Evolutionary conservation across 495 filamentous ascomycete species (phyloP).

Genomic region (Delitschia confertaspora): DNA sequence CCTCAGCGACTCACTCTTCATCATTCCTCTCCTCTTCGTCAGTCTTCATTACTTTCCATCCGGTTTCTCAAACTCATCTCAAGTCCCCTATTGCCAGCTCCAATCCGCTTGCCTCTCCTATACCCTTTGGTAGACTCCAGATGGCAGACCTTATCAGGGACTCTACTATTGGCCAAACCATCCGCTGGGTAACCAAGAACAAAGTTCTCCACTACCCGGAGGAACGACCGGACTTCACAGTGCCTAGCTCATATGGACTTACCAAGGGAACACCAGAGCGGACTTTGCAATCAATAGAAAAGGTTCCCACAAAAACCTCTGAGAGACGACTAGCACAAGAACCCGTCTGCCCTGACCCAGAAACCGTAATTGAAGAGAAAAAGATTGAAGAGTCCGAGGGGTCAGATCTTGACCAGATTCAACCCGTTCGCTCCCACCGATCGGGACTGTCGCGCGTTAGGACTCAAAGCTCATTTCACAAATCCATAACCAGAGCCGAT

Average conservation of each 20-base stretch:
- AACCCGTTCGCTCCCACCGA: conserved; percentile 16
- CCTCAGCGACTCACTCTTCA: not conserved
- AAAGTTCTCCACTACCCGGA: conserved; percentile 27
- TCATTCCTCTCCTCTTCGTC: not conserved
- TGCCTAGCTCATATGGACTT: conserved; percentile 3
- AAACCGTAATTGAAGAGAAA: conserved; percentile 9
- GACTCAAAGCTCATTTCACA: conserved; percentile 17
- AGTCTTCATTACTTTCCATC: not conserved
- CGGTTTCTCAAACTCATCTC: not conserved
- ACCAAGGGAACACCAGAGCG: not conserved
- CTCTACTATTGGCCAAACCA: conserved; percentile 27
- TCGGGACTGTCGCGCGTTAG: conserved; percentile 20
- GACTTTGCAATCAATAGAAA: conserved; percentile 1
- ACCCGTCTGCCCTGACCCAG: conserved; percentile 3
- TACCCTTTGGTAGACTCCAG: not conserved
- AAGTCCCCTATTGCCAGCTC: not conserved
- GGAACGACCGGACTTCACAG: conserved; percentile 23
- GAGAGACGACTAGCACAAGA: conserved; percentile 9
- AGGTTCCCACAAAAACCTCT: conserved; percentile 1
- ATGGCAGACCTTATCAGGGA: conserved; percentile 27
- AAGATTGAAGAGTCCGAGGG: conserved; percentile 1
- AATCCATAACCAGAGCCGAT: conserved; percentile 17
- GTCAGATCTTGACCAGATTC: conserved; percentile 17
- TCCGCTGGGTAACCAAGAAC: conserved; percentile 23
- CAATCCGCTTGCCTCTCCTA: not conserved